Conservation (phyloP, 768 basidiomycete species). For the Stropharia rugosoannulata region DNA sequence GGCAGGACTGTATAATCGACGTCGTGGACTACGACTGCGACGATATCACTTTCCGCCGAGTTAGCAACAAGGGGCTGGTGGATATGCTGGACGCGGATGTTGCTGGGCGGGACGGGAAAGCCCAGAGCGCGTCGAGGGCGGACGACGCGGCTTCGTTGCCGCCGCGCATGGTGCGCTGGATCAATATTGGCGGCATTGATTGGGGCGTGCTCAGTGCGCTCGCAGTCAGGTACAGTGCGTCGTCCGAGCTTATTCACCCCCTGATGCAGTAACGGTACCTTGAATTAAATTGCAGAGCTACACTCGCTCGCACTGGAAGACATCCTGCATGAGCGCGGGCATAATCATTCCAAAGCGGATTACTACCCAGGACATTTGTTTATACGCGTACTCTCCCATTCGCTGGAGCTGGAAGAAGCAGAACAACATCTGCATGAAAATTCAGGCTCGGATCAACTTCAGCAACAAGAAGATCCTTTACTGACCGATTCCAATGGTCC, state of each 20-base stretch:
- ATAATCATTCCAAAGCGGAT: slow-evolving; percentile 47
- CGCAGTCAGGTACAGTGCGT: slow-evolving; percentile 55
- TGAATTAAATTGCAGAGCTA: slow-evolving; percentile 39
- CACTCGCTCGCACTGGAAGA: slow-evolving; percentile 70
- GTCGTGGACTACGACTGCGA: slow-evolving; percentile 58
- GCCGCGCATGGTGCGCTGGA: slow-evolving; percentile 48
- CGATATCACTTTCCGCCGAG: slow-evolving; percentile 38
- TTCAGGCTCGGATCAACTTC: too few relatives aligned
- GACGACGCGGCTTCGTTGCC: slow-evolving; percentile 27
- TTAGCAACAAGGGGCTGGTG: slow-evolving; percentile 53
- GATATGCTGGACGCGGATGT: slow-evolving; percentile 30
- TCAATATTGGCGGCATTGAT: slow-evolving; percentile 59
- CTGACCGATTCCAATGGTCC: not conserved
- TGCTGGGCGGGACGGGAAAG: too few relatives aligned
- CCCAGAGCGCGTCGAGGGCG: not conserved
- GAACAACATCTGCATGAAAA: not conserved
- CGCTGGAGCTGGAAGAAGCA: slow-evolving; percentile 21
- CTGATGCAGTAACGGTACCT: not conserved
- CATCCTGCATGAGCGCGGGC: slow-evolving; percentile 52
- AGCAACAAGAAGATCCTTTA: too few relatives aligned
- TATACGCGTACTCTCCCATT: slow-evolving; percentile 56
- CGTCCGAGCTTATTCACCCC: slow-evolving; percentile 9
- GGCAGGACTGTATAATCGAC: slow-evolving; percentile 58
- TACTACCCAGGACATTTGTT: slow-evolving; percentile 61
- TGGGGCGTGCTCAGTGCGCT: slow-evolving; percentile 66